Conservation (phyloP, 371 early-diverging fungal genomes). For the Lichtheimia ornata region DNA sequence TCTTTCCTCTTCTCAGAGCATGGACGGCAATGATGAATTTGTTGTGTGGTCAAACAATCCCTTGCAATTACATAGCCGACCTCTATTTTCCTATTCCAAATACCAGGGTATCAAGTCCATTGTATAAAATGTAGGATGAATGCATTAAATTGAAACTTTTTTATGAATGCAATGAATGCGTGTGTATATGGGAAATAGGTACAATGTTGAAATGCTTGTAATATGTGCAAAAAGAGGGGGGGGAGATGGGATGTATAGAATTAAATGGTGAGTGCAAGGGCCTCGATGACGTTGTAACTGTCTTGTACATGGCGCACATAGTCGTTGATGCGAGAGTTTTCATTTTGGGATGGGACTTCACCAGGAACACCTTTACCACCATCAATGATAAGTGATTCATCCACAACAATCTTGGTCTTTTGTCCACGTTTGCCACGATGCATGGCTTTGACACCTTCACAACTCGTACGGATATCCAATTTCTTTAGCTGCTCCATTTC, state of each 20-base stretch:
- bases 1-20: slow-evolving; percentile 11
- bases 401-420: slow-evolving; percentile 19
- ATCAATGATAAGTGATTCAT: slow-evolving; percentile 15
- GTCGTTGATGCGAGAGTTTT: background rate
- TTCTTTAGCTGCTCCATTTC: slow-evolving; percentile 16
- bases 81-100: slow-evolving; percentile 15
- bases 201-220: background rate
- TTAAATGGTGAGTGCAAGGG: slow-evolving; percentile 2
- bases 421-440: slow-evolving; percentile 11
- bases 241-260: background rate
- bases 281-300: slow-evolving; percentile 1
- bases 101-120: no score
- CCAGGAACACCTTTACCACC: slow-evolving; percentile 21
- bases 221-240: background rate
- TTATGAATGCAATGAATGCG: no score
- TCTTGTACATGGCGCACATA: slow-evolving; percentile 7
- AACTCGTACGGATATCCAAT: slow-evolving; percentile 13
- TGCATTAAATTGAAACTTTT: background rate
- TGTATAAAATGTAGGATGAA: background rate
- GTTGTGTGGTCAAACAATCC: slow-evolving; percentile 57
- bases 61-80: slow-evolving; percentile 53
- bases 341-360: slow-evolving; percentile 6
- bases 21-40: slow-evolving; percentile 28
- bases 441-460: slow-evolving; percentile 8
- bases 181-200: no score